Evolutionary conservation across 805 yeast genomes (phyloP), one percentile per base, ranked within the genome.

Genomic region (Huiozyma naganishii): DNA sequence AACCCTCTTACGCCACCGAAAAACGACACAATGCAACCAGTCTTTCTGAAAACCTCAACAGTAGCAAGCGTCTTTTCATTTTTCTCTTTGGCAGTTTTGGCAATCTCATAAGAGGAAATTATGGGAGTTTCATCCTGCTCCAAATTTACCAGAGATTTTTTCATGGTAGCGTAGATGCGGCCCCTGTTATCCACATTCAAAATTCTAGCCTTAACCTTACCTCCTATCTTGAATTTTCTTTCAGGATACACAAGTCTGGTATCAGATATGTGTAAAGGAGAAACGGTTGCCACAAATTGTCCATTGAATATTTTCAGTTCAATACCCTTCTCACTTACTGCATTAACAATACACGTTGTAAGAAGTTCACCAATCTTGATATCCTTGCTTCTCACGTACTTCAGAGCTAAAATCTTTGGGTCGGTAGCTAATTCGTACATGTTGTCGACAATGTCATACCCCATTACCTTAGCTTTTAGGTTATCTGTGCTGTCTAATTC

Each of bases 191-290:
- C 65, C 23, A 74, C 71, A 42, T 65, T 70, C 51, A 86, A 62
- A 9, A 87, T 74, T 65, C 95, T 76, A 48, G 81, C 92, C 53
- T 74, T 83, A 29, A 86, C 85, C 52, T 80, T 83, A 37, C 82
- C 69, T 8, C 96, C 97, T 37, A 80, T 78, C 63, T 84, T 85
- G 71, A 81, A 90, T 56, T 87, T 86, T 69, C 92, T 76, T 65
- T 92, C 97, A 6, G 98, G 98, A 57, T 90, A 82, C 3, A 78
- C 77, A 49, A 90, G 70, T 58, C 79, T 81, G 45, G 83, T 73
- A 62, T 92, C 99, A 52, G 95, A 80, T 62, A 92, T 75, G 54
- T 90, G 95, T 27, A 67, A 57, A 28, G 77, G 69, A 10, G 85
- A 81, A 29, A 86, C 97, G 49, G 73, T 66, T 5, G 87, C 98